Evolutionary conservation across 164 flowering plant genomes (phyloP).

Genomic region (Vitis labrusca): DNA sequence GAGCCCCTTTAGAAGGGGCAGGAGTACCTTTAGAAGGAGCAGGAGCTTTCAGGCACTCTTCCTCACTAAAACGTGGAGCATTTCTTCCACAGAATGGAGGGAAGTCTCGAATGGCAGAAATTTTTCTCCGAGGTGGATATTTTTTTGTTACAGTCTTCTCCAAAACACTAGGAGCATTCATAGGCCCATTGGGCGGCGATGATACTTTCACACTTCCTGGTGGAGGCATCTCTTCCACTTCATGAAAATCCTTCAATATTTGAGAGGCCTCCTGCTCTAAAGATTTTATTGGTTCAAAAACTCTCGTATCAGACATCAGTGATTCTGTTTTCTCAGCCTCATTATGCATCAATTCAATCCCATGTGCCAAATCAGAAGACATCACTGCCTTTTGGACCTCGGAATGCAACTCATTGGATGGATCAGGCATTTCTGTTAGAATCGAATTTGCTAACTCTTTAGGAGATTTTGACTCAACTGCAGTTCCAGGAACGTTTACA

Average conservation of each 20-base stretch:
- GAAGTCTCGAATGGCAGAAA: conserved; percentile 48
- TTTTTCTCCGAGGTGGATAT: conserved; percentile 45
- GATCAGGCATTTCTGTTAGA: not conserved
- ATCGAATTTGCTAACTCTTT: not conserved
- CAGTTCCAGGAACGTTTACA: not conserved
- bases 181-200: conserved; percentile 6
- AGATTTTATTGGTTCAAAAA: not conserved
- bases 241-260: not conserved
- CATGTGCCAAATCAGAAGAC: conserved; percentile 6
- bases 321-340: conserved; percentile 2
- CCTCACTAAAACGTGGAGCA: conserved; percentile 27
- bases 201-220: not conserved
- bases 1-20: not conserved
- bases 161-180: not conserved
- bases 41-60: conserved; percentile 18
- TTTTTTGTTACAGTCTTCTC: conserved; percentile 11
- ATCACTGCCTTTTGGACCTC: not conserved
- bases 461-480: conserved; percentile 3
- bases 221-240: conserved; percentile 1
- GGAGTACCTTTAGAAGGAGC: not conserved
- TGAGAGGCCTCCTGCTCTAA: conserved; percentile 3
- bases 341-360: not conserved
- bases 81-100: conserved; percentile 53
- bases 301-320: not conserved
- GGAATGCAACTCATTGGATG: not conserved